phyloP scores from a whole-genome alignment of 2,329 filamentous ascomycete genomes.

The Aspergillus transmontanensis region DNA sequence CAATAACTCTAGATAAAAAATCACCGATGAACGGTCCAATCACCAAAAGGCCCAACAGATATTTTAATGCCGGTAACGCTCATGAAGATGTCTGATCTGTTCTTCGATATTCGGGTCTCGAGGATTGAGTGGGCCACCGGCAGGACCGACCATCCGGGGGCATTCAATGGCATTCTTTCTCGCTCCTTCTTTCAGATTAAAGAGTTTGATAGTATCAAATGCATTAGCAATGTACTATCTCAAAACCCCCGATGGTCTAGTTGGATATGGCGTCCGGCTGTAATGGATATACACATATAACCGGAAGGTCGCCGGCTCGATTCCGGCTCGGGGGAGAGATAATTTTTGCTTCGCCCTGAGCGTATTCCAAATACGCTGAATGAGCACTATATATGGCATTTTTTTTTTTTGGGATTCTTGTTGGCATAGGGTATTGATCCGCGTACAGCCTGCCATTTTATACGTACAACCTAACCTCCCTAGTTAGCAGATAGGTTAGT shows the following conservation, averaged over 20 bases:
- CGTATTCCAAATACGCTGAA: no score
- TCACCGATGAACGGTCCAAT: conserved; percentile 9
- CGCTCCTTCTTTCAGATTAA: conserved; percentile 73
- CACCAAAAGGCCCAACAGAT: background rate
- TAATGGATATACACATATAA: background rate
- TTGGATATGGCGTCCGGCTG: background rate
- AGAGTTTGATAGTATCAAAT: conserved; percentile 3
- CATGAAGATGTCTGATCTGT: conserved; percentile 72
- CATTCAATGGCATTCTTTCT: conserved; percentile 66
- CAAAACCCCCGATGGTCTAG: background rate
- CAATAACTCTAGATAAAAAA: conserved; percentile 6
- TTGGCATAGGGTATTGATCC: no score
- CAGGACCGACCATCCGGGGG: conserved; percentile 33
- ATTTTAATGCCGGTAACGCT: conserved; percentile 50
- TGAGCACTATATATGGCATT: no score
- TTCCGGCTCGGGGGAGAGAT: background rate
- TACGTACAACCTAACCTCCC: no score
- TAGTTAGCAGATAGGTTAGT: no score
- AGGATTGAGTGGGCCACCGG: conserved; percentile 32
- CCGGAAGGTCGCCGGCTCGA: background rate
- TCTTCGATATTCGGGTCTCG: conserved; percentile 74
- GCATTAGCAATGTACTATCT: no score
- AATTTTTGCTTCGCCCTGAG: no score
- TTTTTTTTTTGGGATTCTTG: no score
- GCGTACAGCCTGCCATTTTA: no score